Percentiles rank a stretch among this genome's conserved stretches.
Conservation (phyloP, 192 early-diverging fungal species). For the Physocladia obscura region DNA sequence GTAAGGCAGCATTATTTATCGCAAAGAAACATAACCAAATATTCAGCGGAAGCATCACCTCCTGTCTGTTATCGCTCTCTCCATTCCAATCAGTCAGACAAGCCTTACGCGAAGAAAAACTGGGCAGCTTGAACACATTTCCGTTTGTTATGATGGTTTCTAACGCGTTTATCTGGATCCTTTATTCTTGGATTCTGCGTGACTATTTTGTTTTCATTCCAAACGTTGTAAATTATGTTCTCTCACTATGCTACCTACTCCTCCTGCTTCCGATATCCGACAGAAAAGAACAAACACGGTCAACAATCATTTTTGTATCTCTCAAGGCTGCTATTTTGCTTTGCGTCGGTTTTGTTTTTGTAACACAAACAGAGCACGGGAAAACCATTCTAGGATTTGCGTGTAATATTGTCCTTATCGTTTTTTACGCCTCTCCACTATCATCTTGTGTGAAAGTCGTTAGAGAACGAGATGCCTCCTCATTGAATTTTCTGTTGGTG, state of each 20-base stretch:
- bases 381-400: background rate
- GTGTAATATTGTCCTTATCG: background rate
- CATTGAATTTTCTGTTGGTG: background rate
- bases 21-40: too few relatives aligned
- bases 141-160: background rate
- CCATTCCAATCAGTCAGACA: background rate
- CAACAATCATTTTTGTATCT: background rate
- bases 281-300: background rate
- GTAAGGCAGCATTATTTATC: too few relatives aligned
- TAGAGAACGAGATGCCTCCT: background rate
- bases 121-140: background rate
- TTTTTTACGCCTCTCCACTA: conserved; percentile 2
- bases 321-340: background rate
- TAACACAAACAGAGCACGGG: background rate
- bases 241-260: background rate
- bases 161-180: conserved; percentile 3
- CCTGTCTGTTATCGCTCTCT: background rate
- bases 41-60: background rate
- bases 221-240: background rate
- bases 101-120: background rate
- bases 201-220: conserved; percentile 4
- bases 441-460: background rate
- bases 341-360: background rate
- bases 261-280: background rate
- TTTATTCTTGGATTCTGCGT: background rate